These are phyloP conservation scores for Phaffia rhodozyma DNA, from an alignment of 1,284 basidiomycete genomes.

Conservation along the genomic window DNA sequence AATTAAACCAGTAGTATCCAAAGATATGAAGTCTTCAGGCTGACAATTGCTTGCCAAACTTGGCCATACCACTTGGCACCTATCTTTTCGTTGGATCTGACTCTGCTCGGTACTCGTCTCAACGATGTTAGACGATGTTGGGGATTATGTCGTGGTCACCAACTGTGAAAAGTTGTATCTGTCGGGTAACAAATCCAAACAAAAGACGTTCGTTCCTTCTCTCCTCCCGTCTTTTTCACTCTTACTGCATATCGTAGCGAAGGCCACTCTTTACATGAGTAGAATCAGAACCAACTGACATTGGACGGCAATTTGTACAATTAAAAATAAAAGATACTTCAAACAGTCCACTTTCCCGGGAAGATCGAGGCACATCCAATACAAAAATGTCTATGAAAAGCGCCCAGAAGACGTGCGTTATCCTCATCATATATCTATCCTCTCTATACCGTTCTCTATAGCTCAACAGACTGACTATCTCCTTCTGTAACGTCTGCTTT, in stretches of 20 bases:
- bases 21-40: constrained; percentile 44
- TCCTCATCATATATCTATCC: not conserved
- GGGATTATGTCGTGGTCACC: constrained; percentile 95
- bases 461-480: not conserved
- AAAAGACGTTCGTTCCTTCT: constrained; percentile 44
- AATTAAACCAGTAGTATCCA: not conserved
- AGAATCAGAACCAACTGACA: no score
- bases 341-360: constrained; percentile 90
- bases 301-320: no score
- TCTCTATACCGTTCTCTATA: not conserved
- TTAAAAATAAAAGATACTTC: constrained; percentile 43
- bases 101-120: not conserved
- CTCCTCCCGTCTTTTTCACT: not conserved
- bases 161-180: constrained; percentile 75
- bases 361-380: constrained; percentile 80
- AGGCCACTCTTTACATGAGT: not conserved
- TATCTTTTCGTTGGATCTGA: not conserved
- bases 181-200: constrained; percentile 78
- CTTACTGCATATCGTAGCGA: no score
- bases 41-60: constrained; percentile 59
- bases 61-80: not conserved
- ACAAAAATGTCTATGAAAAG: constrained; percentile 63
- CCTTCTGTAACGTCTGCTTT: not conserved
- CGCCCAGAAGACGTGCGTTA: constrained; percentile 79
- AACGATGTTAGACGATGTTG: constrained; percentile 60